Percentiles rank a stretch among this genome's conserved stretches.
Conservation (phyloP, 1,284 basidiomycete genomes). For the Pseudozyma sp. region DNA sequence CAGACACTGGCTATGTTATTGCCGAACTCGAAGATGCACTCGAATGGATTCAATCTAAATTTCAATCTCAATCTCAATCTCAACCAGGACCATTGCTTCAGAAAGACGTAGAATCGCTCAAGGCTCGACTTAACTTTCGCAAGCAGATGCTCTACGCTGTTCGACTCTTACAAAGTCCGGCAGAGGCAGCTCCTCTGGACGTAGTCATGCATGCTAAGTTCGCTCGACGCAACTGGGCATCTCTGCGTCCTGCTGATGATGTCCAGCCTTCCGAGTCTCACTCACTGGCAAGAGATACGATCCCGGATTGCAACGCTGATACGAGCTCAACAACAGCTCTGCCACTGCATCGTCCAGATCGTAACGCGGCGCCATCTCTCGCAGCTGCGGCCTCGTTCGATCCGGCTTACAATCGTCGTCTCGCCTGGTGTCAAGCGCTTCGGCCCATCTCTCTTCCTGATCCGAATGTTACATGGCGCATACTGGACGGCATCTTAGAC, state of each 20-base stretch:
- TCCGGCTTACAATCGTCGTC: constrained; percentile 76
- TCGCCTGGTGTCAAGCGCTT: constrained; percentile 81
- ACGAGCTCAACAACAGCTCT: background rate
- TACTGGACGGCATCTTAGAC: constrained; percentile 73
- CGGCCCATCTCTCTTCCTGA: constrained; percentile 74
- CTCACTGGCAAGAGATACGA: background rate
- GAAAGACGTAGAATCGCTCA: constrained; percentile 19
- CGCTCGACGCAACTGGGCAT: constrained; percentile 29
- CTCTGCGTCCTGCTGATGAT: constrained; percentile 8
- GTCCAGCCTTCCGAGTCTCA: background rate
- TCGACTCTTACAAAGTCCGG: constrained; percentile 20
- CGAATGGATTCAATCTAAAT: constrained; percentile 71
- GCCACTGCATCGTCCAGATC: constrained; percentile 22
- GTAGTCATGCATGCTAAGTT: constrained; percentile 49
- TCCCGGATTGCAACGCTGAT: background rate
- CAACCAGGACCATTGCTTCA: constrained; percentile 1
- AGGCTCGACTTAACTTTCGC: constrained; percentile 33
- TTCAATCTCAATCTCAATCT: constrained; percentile 68
- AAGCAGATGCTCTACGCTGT: constrained; percentile 47
- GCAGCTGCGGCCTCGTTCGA: constrained; percentile 76
- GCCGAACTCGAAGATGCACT: constrained; percentile 75
- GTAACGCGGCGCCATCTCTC: constrained; percentile 70
- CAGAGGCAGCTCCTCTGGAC: constrained; percentile 35
- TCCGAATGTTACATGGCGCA: constrained; percentile 74
- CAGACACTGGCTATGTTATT: constrained; percentile 76